Conservation (phyloP, 2,329 filamentous ascomycete species). For the Beauveria sp. region DNA sequence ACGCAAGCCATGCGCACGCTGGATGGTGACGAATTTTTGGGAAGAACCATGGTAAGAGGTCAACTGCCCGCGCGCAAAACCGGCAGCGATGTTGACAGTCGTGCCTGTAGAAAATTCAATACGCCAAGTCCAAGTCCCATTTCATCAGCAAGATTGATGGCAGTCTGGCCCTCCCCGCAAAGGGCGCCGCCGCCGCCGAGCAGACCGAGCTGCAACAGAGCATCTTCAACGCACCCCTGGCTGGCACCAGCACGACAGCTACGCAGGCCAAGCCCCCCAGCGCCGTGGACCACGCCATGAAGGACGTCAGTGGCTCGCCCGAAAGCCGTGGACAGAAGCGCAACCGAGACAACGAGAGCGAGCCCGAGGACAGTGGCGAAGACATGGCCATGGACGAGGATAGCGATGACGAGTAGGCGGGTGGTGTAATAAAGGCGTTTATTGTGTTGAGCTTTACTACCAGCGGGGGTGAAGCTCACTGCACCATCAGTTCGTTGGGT, state of each 20-base stretch:
- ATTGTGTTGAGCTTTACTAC: background rate
- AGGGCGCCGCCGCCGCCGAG: constrained; percentile 46
- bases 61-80: background rate
- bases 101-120: constrained; percentile 67
- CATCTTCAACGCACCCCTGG: constrained; percentile 64
- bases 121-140: constrained; percentile 84
- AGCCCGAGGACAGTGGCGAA: constrained; percentile 58
- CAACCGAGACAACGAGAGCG: constrained; percentile 55
- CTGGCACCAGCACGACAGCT: constrained; percentile 30
- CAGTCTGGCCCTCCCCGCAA: constrained; percentile 66
- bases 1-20: constrained; percentile 89
- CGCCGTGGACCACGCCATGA: constrained; percentile 39
- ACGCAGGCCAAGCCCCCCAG: constrained; percentile 35
- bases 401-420: constrained; percentile 61
- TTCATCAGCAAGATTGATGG: constrained; percentile 87
- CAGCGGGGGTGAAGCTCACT: constrained; percentile 16
- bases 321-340: constrained; percentile 62
- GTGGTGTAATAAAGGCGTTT: background rate
- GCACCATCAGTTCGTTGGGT: constrained; percentile 57
- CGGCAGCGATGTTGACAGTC: background rate
- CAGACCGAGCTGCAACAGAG: constrained; percentile 71
- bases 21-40: constrained; percentile 80
- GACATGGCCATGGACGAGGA: constrained; percentile 64
- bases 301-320: constrained; percentile 40
- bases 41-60: constrained; percentile 66